phyloP scores from a whole-genome alignment of 306 rosid species.

The Parietaria judaica region DNA sequence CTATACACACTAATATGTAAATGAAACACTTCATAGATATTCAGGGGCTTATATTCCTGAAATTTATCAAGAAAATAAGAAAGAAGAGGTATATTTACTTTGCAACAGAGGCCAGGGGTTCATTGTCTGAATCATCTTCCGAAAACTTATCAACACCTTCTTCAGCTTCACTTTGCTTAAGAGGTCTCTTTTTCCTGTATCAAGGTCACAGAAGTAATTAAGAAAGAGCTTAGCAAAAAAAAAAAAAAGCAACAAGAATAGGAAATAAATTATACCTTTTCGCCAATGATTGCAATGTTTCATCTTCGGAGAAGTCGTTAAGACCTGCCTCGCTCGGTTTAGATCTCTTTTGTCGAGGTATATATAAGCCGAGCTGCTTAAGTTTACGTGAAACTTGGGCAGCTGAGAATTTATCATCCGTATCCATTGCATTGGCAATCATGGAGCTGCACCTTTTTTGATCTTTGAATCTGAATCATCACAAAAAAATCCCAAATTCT shows the following conservation, averaged over 20 bases:
- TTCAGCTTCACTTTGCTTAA: slow-evolving; percentile 12
- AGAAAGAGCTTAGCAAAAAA: no score
- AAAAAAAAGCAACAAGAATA: background rate
- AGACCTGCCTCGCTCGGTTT: slow-evolving; percentile 35
- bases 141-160: slow-evolving; percentile 7
- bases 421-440: slow-evolving; percentile 81
- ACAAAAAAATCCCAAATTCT: background rate
- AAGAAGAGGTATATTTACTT: slow-evolving; percentile 29
- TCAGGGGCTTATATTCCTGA: no score
- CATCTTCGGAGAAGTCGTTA: slow-evolving; percentile 43
- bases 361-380: slow-evolving; percentile 67
- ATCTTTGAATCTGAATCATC: slow-evolving; percentile 55
- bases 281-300: slow-evolving; percentile 50
- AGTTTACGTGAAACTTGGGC: slow-evolving; percentile 73
- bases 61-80: no score
- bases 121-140: slow-evolving; percentile 43
- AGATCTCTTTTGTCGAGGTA: slow-evolving; percentile 44
- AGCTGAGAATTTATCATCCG: slow-evolving; percentile 53
- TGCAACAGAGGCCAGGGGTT: slow-evolving; percentile 41
- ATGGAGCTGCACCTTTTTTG: slow-evolving; percentile 68
- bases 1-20: no score
- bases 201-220: no score
- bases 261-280: slow-evolving; percentile 34
- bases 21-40: no score
- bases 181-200: no score